Evolutionary conservation across 2,329 filamentous ascomycete genomes (phyloP).

Genomic region (Stachybotrys elegans): DNA sequence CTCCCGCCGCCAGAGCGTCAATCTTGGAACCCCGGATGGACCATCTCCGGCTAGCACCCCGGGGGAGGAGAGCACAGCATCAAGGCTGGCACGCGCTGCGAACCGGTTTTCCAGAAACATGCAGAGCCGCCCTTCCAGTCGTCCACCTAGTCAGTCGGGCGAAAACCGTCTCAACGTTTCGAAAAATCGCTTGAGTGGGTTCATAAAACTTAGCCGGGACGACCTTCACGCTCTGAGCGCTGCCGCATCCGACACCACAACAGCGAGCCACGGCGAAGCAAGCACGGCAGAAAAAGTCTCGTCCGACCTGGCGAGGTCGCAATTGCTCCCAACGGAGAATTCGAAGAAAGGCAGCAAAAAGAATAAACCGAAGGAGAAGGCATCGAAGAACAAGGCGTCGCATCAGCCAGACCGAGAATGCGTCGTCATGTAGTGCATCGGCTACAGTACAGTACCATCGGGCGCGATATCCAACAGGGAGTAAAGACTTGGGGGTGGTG

Average conservation of each 20-base stretch:
- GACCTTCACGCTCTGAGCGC: slow-evolving; percentile 19
- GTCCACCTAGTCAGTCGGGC: slow-evolving; percentile 53
- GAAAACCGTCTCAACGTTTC: slow-evolving; percentile 54
- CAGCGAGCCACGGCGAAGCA: no score
- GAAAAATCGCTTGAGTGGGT: slow-evolving; percentile 49
- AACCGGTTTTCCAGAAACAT: slow-evolving; percentile 44
- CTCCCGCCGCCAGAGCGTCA: slow-evolving; percentile 47
- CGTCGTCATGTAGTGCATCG: slow-evolving; percentile 34
- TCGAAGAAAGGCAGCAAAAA: no score
- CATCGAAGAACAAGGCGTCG: slow-evolving; percentile 27
- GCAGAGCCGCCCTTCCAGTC: slow-evolving; percentile 52
- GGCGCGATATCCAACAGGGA: no score
- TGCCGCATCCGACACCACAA: slow-evolving; percentile 19
- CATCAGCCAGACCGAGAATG: slow-evolving; percentile 43
- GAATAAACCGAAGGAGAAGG: slow-evolving; percentile 33
- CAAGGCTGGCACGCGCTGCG: slow-evolving; percentile 53
- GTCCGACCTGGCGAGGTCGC: no score
- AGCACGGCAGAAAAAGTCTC: no score
- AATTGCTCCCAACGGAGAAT: no score
- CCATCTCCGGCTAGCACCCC: slow-evolving; percentile 36
- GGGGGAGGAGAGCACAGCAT: slow-evolving; percentile 48
- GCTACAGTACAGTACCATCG: background rate
- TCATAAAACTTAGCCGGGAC: slow-evolving; percentile 49
- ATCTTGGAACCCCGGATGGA: slow-evolving; percentile 29
- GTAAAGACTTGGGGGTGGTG: no score